Percentiles rank a stretch among this genome's conserved stretches.
These are phyloP conservation scores for Boletus patriciae DNA, from an alignment of 768 basidiomycete genomes.

Conservation along the genomic window DNA sequence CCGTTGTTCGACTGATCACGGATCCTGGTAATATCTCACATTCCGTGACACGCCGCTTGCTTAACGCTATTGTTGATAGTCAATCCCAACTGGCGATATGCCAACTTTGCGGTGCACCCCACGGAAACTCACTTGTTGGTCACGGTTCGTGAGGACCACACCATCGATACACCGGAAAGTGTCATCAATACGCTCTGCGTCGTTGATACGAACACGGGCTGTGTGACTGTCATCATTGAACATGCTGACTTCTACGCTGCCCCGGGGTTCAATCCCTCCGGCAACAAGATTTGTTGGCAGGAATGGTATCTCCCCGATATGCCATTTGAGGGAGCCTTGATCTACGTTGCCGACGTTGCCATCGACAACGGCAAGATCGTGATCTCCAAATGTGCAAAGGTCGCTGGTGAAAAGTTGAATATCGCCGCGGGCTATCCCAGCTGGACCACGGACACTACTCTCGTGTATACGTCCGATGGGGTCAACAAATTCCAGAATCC, in stretches of 20 bases:
- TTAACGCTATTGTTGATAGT: slow-evolving; percentile 8
- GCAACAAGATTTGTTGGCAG: slow-evolving; percentile 54
- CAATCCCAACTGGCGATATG: slow-evolving; percentile 39
- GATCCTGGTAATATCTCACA: slow-evolving; percentile 48
- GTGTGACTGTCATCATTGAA: slow-evolving; percentile 40
- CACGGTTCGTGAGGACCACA: slow-evolving; percentile 68
- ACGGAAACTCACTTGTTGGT: slow-evolving; percentile 49
- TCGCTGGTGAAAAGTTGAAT: slow-evolving; percentile 49
- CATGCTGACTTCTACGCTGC: slow-evolving; percentile 69
- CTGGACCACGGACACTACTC: slow-evolving; percentile 44
- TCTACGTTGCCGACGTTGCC: slow-evolving; percentile 49
- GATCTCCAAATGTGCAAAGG: slow-evolving; percentile 36
- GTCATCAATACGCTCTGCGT: slow-evolving; percentile 53
- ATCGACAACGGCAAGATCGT: slow-evolving; percentile 11
- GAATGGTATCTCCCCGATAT: slow-evolving; percentile 65
- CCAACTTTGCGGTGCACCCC: slow-evolving; percentile 58
- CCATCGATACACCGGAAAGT: slow-evolving; percentile 39
- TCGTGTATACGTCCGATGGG: slow-evolving; percentile 60
- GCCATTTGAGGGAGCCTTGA: slow-evolving; percentile 62
- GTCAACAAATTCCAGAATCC: slow-evolving; percentile 61
- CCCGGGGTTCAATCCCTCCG: slow-evolving; percentile 57
- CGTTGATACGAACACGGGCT: slow-evolving; percentile 45
- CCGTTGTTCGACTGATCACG: slow-evolving; percentile 41
- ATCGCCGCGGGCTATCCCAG: slow-evolving; percentile 37
- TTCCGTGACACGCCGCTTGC: neutral